Evolutionary conservation across 2,329 filamentous ascomycete species (phyloP).

Genomic region (Diaporthe ilicicola): DNA sequence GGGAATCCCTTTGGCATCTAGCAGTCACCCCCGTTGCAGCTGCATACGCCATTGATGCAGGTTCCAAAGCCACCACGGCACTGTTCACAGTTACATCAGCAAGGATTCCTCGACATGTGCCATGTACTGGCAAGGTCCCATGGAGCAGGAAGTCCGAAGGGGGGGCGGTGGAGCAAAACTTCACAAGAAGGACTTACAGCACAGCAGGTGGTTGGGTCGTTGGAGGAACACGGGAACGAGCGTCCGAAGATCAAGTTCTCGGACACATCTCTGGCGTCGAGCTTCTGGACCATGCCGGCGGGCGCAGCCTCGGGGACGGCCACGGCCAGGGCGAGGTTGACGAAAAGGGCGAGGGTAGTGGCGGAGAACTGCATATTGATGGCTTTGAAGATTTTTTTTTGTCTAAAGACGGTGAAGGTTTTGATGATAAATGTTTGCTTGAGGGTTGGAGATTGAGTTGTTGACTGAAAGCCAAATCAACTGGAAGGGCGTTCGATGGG

Average conservation of each 20-base stretch:
- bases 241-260: slow-evolving; percentile 13
- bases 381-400: neutral
- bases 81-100: neutral
- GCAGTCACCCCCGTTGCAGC: slow-evolving; percentile 25
- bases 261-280: slow-evolving; percentile 7
- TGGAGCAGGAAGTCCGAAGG: neutral
- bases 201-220: slow-evolving; percentile 23
- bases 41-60: slow-evolving; percentile 25
- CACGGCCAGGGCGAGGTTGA: slow-evolving; percentile 38
- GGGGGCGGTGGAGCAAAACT: too few relatives aligned
- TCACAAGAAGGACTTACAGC: neutral
- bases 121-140: neutral
- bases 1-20: neutral
- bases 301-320: slow-evolving; percentile 36
- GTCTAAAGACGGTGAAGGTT: neutral
- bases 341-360: slow-evolving; percentile 38
- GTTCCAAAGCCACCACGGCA: slow-evolving; percentile 27
- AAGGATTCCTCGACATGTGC: neutral
- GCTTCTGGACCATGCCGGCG: slow-evolving; percentile 23
- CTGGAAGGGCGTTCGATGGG: neutral
- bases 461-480: neutral
- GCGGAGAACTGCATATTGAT: slow-evolving; percentile 45
- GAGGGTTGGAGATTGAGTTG: neutral
- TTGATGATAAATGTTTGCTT: neutral
- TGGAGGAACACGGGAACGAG: slow-evolving; percentile 1